A percentile compares a stretch with the other conserved stretches of the same genome.
Conservation (phyloP, 2,329 filamentous ascomycete species). For the Alternaria burnsii region DNA sequence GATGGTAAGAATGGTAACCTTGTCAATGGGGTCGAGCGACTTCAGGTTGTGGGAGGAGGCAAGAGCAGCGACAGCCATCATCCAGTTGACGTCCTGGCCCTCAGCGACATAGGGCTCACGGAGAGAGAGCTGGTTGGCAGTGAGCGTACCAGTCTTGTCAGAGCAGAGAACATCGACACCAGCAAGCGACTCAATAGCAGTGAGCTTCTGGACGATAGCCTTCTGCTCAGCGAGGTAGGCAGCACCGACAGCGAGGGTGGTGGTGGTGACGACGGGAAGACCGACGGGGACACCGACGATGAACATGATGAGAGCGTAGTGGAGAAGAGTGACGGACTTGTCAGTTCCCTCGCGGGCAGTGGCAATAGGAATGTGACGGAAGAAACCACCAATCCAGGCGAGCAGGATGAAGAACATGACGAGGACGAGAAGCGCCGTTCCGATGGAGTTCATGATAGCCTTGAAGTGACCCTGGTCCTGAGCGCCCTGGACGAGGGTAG, state of each 20-base stretch:
- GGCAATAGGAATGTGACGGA: conserved; percentile 72
- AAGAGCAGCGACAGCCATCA: conserved; percentile 81
- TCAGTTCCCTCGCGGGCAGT: conserved; percentile 60
- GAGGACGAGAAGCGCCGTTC: conserved; percentile 75
- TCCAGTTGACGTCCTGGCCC: conserved; percentile 82
- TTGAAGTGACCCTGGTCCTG: conserved; percentile 73
- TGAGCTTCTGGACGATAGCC: conserved; percentile 81
- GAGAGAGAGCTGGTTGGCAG: conserved; percentile 77
- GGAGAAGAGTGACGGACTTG: conserved; percentile 68
- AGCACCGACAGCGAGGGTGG: conserved; percentile 78
- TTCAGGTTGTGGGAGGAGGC: conserved; percentile 82
- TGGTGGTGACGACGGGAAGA: conserved; percentile 81
- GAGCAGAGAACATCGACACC: conserved; percentile 81
- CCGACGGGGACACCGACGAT: conserved; percentile 81
- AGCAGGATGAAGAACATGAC: conserved; percentile 80
- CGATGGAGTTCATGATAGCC: conserved; percentile 84
- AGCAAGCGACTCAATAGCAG: conserved; percentile 73
- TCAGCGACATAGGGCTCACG: conserved; percentile 80
- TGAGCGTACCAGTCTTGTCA: conserved; percentile 82
- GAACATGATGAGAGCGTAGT: conserved; percentile 61
- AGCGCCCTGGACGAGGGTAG: conserved; percentile 76
- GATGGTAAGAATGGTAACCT: conserved; percentile 78
- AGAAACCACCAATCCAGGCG: conserved; percentile 82
- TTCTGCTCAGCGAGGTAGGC: conserved; percentile 80
- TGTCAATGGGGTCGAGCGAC: conserved; percentile 80